Conservation (phyloP, 2,329 filamentous ascomycete species). For the Aspergillus costaricaensis region DNA sequence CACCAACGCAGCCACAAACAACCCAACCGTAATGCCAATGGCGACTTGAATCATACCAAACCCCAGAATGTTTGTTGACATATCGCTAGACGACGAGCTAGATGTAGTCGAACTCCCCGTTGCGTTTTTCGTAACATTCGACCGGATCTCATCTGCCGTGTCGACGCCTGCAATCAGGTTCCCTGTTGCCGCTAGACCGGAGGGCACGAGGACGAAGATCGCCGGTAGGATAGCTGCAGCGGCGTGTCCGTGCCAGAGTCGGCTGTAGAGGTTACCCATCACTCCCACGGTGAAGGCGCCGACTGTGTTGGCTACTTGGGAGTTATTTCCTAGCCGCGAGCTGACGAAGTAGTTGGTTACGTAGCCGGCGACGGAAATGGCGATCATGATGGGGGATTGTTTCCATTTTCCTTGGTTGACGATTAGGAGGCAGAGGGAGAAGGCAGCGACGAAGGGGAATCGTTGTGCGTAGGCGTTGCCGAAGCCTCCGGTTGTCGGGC, state of each 20-base stretch:
- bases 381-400: constrained; percentile 72
- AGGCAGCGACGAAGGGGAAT: constrained; percentile 72
- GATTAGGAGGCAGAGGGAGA: constrained; percentile 71
- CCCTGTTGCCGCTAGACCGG: constrained; percentile 59
- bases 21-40: constrained; percentile 50
- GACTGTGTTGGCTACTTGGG: constrained; percentile 72
- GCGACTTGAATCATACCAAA: constrained; percentile 52
- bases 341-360: constrained; percentile 72
- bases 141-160: constrained; percentile 56
- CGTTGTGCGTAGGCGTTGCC: constrained; percentile 48
- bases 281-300: constrained; percentile 77
- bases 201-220: constrained; percentile 71
- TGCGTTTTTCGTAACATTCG: constrained; percentile 26
- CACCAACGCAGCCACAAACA: constrained; percentile 50
- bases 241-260: constrained; percentile 71
- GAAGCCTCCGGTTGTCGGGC: constrained; percentile 37
- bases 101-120: not conserved
- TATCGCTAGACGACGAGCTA: constrained; percentile 22
- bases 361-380: constrained; percentile 72
- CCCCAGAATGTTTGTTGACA: constrained; percentile 46
- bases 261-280: constrained; percentile 74
- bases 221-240: constrained; percentile 82
- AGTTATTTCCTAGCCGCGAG: constrained; percentile 63
- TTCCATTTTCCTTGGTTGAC: constrained; percentile 80
- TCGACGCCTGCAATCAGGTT: constrained; percentile 59